Evolutionary conservation across 352 stramenopile species (phyloP).

Genomic region (Elongisporangium anandrum): DNA sequence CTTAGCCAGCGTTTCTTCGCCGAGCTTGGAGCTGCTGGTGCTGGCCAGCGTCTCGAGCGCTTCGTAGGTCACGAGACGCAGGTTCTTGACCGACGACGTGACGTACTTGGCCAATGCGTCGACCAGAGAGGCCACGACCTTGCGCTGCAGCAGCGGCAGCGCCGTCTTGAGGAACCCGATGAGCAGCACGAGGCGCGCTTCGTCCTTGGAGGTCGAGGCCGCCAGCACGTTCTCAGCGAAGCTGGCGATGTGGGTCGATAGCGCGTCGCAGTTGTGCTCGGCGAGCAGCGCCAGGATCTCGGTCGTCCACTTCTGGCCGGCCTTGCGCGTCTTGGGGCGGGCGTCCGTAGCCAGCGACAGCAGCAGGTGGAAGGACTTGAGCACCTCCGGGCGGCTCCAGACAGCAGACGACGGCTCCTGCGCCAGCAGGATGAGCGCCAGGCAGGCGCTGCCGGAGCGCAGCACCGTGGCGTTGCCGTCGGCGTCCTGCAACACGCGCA

Average conservation of each 20-base stretch:
- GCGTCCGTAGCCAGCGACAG: constrained; percentile 73
- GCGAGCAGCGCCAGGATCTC: constrained; percentile 73
- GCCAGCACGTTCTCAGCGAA: constrained; percentile 83
- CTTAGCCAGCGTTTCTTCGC: constrained; percentile 59
- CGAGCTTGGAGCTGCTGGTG: constrained; percentile 53
- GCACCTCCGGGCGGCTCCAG: constrained; percentile 63
- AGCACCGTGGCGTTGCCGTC: constrained; percentile 58
- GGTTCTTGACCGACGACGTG: constrained; percentile 66
- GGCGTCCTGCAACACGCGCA: constrained; percentile 65
- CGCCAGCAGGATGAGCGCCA: constrained; percentile 58
- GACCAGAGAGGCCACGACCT: constrained; percentile 75
- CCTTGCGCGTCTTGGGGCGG: constrained; percentile 83
- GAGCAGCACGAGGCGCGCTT: constrained; percentile 68
- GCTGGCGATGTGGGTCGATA: constrained; percentile 85
- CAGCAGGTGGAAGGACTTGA: constrained; percentile 77
- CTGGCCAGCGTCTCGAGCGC: constrained; percentile 55
- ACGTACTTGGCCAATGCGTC: constrained; percentile 70
- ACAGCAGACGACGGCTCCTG: constrained; percentile 60
- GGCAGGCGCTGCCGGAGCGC: constrained; percentile 56
- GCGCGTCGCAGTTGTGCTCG: constrained; percentile 61
- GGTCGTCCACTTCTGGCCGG: constrained; percentile 63
- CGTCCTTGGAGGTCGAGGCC: constrained; percentile 59
- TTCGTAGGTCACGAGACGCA: constrained; percentile 78
- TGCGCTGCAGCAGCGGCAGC: constrained; percentile 73
- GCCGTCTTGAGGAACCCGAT: constrained; percentile 77